These are phyloP conservation scores for Colletotrichum chlorophyti DNA, from an alignment of 2,329 filamentous ascomycete genomes.

Conservation along the genomic window DNA sequence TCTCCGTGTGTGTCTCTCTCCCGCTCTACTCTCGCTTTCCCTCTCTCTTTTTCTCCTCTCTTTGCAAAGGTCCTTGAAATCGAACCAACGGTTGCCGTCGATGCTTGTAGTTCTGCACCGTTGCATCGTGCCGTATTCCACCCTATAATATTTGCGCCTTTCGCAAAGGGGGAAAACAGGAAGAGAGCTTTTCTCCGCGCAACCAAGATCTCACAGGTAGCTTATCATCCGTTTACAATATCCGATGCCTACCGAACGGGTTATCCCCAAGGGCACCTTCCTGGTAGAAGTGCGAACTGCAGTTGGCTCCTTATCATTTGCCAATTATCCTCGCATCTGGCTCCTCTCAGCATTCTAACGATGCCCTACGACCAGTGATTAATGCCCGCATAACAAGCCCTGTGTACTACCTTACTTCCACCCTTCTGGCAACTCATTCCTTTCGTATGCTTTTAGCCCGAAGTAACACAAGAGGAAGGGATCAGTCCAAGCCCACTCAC, in stretches of 20 bases:
- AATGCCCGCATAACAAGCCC: too few species aligned
- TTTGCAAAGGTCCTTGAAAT: conserved; percentile 20
- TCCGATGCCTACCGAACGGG: too few species aligned
- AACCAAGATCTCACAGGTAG: too few species aligned
- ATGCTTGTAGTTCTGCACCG: conserved; percentile 17
- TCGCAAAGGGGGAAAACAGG: neutral
- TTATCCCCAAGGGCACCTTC: too few species aligned
- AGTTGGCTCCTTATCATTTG: neutral
- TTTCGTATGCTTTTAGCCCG: conserved; percentile 21
- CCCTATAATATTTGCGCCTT: conserved; percentile 3
- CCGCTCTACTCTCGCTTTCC: too few species aligned
- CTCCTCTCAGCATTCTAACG: conserved; percentile 14
- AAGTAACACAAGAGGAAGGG: conserved; percentile 6
- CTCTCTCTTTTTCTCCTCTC: too few species aligned
- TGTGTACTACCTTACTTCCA: too few species aligned
- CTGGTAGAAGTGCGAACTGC: too few species aligned
- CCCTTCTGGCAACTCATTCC: conserved; percentile 2
- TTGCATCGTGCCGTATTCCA: conserved; percentile 6
- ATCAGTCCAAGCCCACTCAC: too few species aligned
- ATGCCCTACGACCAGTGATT: too few species aligned
- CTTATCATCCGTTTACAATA: neutral
- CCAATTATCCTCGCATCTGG: neutral
- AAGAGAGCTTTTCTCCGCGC: too few species aligned
- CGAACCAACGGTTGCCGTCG: conserved; percentile 15
- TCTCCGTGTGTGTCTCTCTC: too few species aligned